A percentile compares a stretch with the other conserved stretches of the same genome.
phyloP scores from a whole-genome alignment of 371 early-diverging fungal genomes.

The Rhizopus sp. region DNA sequence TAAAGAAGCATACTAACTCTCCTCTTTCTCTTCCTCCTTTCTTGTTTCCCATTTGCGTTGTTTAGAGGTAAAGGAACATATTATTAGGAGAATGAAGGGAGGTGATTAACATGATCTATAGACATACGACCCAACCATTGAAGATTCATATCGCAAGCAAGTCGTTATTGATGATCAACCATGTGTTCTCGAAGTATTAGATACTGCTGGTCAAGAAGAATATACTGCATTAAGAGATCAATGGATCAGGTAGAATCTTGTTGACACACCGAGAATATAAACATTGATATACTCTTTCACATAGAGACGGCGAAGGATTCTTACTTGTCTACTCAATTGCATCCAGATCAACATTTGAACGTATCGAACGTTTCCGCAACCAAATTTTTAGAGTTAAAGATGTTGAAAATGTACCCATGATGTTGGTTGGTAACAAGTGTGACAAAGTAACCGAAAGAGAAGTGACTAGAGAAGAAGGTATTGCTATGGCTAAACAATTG shows the following conservation, averaged over 20 bases:
- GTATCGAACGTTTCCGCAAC: slow-evolving; percentile 75
- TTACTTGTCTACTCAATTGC: slow-evolving; percentile 87
- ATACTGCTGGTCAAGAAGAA: slow-evolving; percentile 91
- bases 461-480: slow-evolving; percentile 77
- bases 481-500: slow-evolving; percentile 67
- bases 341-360: slow-evolving; percentile 80
- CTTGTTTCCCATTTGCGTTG: neutral
- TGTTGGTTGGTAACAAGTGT: slow-evolving; percentile 92
- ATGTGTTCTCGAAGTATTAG: slow-evolving; percentile 91
- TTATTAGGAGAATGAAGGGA: slow-evolving; percentile 71
- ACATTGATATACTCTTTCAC: neutral
- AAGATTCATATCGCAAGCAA: slow-evolving; percentile 67
- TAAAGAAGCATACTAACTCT: slow-evolving; percentile 3
- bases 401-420: slow-evolving; percentile 77
- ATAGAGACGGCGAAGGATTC: slow-evolving; percentile 87
- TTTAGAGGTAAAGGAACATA: slow-evolving; percentile 74
- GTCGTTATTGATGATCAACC: slow-evolving; percentile 86
- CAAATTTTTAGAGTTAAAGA: slow-evolving; percentile 87
- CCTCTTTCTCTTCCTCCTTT: neutral
- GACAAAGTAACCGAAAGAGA: slow-evolving; percentile 79
- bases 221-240: slow-evolving; percentile 90
- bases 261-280: neutral
- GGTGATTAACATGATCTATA: slow-evolving; percentile 9
- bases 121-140: slow-evolving; percentile 47
- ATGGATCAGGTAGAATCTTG: slow-evolving; percentile 71